Evolutionary conservation across 306 rosid species (phyloP).

Genomic region (Prosopis cineraria): DNA sequence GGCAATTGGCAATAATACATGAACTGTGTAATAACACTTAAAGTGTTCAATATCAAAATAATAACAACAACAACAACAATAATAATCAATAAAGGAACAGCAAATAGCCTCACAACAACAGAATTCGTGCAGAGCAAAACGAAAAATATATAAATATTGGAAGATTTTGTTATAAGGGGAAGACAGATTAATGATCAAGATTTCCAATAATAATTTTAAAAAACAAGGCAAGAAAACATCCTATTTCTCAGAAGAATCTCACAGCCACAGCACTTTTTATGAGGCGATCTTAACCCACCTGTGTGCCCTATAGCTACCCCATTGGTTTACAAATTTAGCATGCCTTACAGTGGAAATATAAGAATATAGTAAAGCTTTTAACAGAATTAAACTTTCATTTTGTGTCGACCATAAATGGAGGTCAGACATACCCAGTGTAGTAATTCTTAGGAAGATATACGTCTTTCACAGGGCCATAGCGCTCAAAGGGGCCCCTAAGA

Average conservation of each 20-base stretch:
- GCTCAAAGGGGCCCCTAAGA: constrained; percentile 57
- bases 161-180: too few species aligned
- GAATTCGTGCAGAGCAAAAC: not conserved
- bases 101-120: not conserved
- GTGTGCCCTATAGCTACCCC: not conserved
- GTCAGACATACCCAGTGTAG: constrained; percentile 72
- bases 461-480: constrained; percentile 95
- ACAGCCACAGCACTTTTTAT: not conserved
- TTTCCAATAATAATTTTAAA: too few species aligned
- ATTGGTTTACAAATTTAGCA: not conserved
- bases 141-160: not conserved
- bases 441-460: constrained; percentile 96
- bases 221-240: not conserved
- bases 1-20: not conserved
- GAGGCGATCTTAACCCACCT: not conserved
- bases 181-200: not conserved
- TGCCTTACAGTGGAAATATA: not conserved
- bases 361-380: not conserved
- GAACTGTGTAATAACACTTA: not conserved
- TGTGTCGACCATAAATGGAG: not conserved
- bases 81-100: not conserved
- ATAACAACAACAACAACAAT: too few species aligned
- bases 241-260: not conserved
- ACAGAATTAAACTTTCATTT: not conserved
- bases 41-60: not conserved